These are phyloP conservation scores for Aspergillus tanneri DNA, from an alignment of 2,329 filamentous ascomycete genomes.

Conservation along the genomic window DNA sequence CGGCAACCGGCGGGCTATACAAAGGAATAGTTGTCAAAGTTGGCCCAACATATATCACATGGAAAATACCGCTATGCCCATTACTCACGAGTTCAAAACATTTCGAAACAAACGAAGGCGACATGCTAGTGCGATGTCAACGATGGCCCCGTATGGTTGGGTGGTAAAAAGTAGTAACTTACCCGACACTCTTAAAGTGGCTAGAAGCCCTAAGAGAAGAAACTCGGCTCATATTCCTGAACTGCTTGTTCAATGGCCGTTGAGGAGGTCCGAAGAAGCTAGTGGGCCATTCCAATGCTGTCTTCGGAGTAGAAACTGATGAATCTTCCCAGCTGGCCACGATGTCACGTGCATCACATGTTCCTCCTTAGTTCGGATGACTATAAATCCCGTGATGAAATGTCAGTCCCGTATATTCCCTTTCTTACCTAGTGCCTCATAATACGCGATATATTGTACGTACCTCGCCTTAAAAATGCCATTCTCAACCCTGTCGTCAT, in stretches of 20 bases:
- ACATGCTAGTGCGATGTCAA: conserved; percentile 14
- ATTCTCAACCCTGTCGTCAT: too few species aligned
- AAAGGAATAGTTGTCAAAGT: too few species aligned
- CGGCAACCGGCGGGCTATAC: conserved; percentile 7
- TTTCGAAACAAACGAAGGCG: conserved; percentile 8
- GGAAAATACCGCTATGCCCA: neutral
- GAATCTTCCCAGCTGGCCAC: too few species aligned
- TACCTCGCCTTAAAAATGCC: too few species aligned
- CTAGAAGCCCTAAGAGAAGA: neutral
- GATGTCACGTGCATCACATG: conserved; percentile 5
- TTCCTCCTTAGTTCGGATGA: too few species aligned
- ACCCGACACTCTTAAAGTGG: neutral
- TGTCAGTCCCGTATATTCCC: too few species aligned
- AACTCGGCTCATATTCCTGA: neutral
- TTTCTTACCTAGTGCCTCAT: too few species aligned
- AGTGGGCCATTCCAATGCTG: neutral
- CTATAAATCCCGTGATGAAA: too few species aligned
- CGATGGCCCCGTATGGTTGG: neutral
- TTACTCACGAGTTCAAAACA: conserved; percentile 12
- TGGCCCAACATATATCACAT: too few species aligned
- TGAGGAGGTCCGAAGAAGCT: neutral
- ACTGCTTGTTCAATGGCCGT: neutral
- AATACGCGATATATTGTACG: too few species aligned
- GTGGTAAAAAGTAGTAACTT: neutral
- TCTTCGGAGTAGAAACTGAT: neutral